Evolutionary conservation across 164 flowering plant genomes (phyloP).

Genomic region (Houttuynia cordata): DNA sequence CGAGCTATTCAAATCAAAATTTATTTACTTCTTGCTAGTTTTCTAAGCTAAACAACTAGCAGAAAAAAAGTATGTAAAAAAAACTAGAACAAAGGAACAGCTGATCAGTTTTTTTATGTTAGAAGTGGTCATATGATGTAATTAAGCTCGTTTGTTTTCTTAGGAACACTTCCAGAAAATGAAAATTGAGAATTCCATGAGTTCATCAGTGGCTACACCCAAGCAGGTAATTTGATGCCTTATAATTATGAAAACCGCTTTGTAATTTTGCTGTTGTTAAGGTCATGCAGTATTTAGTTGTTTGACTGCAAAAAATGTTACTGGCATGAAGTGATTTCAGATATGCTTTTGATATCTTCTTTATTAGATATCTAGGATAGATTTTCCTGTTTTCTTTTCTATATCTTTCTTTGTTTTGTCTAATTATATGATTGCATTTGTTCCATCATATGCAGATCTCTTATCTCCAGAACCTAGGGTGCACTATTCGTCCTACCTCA

Average conservation of each 20-base stretch:
- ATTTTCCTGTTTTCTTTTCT: no score
- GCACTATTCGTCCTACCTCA: constrained; percentile 71
- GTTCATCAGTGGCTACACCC: constrained; percentile 67
- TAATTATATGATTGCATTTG: neutral
- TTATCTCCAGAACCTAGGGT: constrained; percentile 71
- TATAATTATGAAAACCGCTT: neutral
- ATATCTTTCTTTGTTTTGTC: neutral
- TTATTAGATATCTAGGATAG: no score
- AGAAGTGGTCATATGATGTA: neutral
- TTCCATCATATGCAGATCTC: constrained; percentile 34
- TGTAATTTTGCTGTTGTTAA: no score
- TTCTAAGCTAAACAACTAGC: no score
- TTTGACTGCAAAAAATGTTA: neutral
- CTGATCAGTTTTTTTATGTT: neutral
- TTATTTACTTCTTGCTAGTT: no score
- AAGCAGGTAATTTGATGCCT: constrained; percentile 52
- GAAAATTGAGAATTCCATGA: constrained; percentile 81
- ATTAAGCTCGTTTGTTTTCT: neutral
- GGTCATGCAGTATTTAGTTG: no score
- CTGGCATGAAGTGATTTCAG: neutral
- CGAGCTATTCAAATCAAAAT: no score
- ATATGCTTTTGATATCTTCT: no score
- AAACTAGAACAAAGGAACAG: neutral
- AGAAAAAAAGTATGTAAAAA: no score
- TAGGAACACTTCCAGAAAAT: constrained; percentile 88